A percentile compares a stretch with the other conserved stretches of the same genome.
These are phyloP conservation scores for Globisporangium paddicum DNA, from an alignment of 352 stramenopile genomes.

Conservation along the genomic window DNA sequence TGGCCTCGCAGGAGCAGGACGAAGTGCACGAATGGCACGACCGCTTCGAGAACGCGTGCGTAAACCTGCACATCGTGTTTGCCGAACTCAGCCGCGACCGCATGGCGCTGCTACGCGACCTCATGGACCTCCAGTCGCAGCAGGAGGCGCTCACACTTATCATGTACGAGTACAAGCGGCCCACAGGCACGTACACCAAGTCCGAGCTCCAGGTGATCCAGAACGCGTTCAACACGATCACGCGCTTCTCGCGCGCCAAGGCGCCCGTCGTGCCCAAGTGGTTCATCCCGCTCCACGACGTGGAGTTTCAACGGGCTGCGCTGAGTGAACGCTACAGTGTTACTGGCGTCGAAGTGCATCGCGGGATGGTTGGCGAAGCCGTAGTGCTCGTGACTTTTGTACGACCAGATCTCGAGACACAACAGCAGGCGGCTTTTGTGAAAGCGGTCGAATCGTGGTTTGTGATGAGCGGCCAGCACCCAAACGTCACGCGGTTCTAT, in stretches of 20 bases:
- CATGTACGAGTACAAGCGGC: constrained; percentile 15
- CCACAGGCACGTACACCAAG: not conserved
- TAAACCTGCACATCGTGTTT: constrained; percentile 2
- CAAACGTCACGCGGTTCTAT: not conserved
- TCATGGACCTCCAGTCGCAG: constrained; percentile 1
- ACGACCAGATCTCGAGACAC: not conserved
- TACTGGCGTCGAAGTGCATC: not conserved
- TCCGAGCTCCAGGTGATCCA: constrained; percentile 3
- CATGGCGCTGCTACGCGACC: constrained; percentile 9
- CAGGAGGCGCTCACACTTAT: constrained; percentile 6
- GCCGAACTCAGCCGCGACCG: constrained; percentile 6
- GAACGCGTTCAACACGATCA: constrained; percentile 16
- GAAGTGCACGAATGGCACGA: constrained; percentile 6
- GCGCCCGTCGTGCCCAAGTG: not conserved
- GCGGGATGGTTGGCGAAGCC: not conserved
- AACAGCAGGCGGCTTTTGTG: not conserved
- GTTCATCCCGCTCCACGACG: constrained; percentile 8
- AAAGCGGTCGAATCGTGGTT: not conserved
- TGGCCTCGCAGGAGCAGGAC: not conserved
- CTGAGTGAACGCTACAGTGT: not conserved
- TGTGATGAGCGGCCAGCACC: not conserved
- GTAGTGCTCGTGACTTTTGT: constrained; percentile 1
- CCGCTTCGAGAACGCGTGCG: constrained; percentile 9
- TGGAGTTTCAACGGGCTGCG: not conserved
- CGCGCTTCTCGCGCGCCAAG: constrained; percentile 11